Evolutionary conservation across 495 filamentous ascomycete genomes (phyloP), one percentile per base, ranked within the genome.

Genomic region (Neurospora cerealis): DNA sequence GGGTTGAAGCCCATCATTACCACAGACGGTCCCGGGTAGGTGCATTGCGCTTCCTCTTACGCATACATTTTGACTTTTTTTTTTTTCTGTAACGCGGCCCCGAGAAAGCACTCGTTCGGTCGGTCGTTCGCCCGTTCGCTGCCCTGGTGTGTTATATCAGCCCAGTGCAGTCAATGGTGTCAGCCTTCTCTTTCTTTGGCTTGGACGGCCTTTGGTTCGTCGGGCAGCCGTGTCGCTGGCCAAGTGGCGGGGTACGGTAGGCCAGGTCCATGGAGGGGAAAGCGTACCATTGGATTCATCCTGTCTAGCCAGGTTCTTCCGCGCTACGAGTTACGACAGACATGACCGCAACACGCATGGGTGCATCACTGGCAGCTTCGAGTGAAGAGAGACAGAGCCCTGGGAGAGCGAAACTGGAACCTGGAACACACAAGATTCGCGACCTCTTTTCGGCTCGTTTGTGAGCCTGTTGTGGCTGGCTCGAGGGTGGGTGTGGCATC

Each of bases 1-100:
- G 92, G 93, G 73, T 80, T 95, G 78, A 96, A 95, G 84, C 93
- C 93, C 75, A 96, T 96, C 85, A 93, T 95, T 83, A 96, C 93
- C 28, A 94, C 89, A 69, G 93, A 96, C 75, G 85, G 85, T 73
- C 84, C 83, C 75, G 82, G 79, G 81, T 85, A 86, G 78, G 82
- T 80, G 79, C 74, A 80, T 79, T 72, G 69, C 74, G 70, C 73
- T 70, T 77, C 69, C 42, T 73, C 72, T 62, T 28, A 54, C 77
- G 69, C 72, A 75, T 71, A 39, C 37, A 71, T 74, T 69, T 71
- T 69, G 11, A 11, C 24, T 74, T 74, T 40, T 66, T 71, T 37
- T 73, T 72, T 37, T 73, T 40, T 66, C 9, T 70, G 71, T 60
- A 73, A 72, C 19, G 19, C 19, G 19, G 42, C 78, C 78, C 83